A percentile compares a stretch with the other conserved stretches of the same genome.
Evolutionary conservation across 2,329 filamentous ascomycete genomes (phyloP).

Genomic region (Clarireedia monteithiana): DNA sequence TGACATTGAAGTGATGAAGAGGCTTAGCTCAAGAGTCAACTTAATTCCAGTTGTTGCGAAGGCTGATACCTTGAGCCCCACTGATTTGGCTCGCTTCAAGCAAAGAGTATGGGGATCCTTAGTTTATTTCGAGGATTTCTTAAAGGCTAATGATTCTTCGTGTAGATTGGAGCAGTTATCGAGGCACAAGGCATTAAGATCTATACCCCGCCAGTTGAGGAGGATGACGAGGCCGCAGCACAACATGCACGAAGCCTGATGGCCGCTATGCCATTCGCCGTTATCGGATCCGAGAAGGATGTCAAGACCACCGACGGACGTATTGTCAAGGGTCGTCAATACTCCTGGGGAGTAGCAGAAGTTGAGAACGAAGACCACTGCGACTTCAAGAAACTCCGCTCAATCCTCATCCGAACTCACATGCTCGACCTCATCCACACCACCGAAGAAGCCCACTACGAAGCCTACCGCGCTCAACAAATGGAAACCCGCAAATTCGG

Average conservation of each 20-base stretch:
- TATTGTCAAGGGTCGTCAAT: conserved; percentile 97
- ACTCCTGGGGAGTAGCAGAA: conserved; percentile 98
- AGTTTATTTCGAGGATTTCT: neutral
- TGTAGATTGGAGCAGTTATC: conserved; percentile 84
- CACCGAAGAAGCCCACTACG: conserved; percentile 98
- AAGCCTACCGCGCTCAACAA: conserved; percentile 96
- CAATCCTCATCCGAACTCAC: conserved; percentile 96
- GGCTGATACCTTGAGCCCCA: conserved; percentile 92
- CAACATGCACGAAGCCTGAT: conserved; percentile 92
- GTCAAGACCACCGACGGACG: conserved; percentile 93
- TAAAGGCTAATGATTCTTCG: conserved; percentile 24
- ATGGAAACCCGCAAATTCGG: conserved; percentile 99
- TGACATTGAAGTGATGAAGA: conserved; percentile 99
- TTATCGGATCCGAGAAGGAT: conserved; percentile 98
- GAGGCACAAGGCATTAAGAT: conserved; percentile 99
- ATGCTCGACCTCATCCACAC: conserved; percentile 99
- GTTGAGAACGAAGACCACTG: conserved; percentile 99
- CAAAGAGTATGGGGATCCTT: conserved; percentile 58
- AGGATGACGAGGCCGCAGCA: conserved; percentile 93
- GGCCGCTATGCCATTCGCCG: conserved; percentile 96
- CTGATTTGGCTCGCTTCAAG: conserved; percentile 91
- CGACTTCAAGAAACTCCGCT: conserved; percentile 99
- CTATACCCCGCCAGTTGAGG: conserved; percentile 94
- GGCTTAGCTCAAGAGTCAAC: conserved; percentile 95
- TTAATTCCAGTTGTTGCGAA: conserved; percentile 97